phyloP scores from a whole-genome alignment of 495 filamentous ascomycete species.

The Penicillium lagena region DNA sequence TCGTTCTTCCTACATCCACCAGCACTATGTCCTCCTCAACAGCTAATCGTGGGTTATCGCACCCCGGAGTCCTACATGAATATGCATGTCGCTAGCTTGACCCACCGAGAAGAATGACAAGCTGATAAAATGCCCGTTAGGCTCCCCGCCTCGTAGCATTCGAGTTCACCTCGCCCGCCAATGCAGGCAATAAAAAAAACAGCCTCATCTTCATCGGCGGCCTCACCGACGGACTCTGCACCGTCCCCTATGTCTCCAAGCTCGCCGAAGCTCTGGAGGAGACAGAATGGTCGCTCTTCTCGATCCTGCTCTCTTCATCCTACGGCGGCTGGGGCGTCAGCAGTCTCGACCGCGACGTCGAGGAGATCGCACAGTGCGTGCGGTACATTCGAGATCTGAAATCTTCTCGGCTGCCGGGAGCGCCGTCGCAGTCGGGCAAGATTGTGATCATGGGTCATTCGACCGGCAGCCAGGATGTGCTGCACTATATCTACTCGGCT shows the following conservation, averaged over 20 bases:
- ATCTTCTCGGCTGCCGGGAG: conserved; percentile 12
- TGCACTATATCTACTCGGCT: conserved; percentile 59
- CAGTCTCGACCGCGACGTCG: conserved; percentile 61
- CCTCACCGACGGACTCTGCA: conserved; percentile 72
- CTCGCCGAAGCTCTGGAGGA: conserved; percentile 53
- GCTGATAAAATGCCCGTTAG: conserved; percentile 14
- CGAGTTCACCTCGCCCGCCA: conserved; percentile 39
- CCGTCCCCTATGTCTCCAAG: conserved; percentile 52
- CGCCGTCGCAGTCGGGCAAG: conserved; percentile 40
- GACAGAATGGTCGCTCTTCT: conserved; percentile 54
- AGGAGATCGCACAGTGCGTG: conserved; percentile 68
- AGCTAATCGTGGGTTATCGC: not conserved
- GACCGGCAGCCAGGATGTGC: conserved; percentile 80
- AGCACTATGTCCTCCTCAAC: too few relatives aligned
- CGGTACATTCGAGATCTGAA: conserved; percentile 54
- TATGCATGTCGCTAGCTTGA: not conserved
- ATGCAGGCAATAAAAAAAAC: conserved; percentile 41
- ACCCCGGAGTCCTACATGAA: not conserved
- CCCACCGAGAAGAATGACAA: too few relatives aligned
- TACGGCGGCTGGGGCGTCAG: conserved; percentile 70
- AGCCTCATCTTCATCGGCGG: conserved; percentile 80
- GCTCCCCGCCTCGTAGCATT: conserved; percentile 51
- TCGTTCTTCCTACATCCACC: too few relatives aligned
- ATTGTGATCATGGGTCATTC: conserved; percentile 87
- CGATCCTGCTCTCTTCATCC: conserved; percentile 54